Evolutionary conservation across 257 asterid species (phyloP).

Genomic region (Solanum clarkiae): DNA sequence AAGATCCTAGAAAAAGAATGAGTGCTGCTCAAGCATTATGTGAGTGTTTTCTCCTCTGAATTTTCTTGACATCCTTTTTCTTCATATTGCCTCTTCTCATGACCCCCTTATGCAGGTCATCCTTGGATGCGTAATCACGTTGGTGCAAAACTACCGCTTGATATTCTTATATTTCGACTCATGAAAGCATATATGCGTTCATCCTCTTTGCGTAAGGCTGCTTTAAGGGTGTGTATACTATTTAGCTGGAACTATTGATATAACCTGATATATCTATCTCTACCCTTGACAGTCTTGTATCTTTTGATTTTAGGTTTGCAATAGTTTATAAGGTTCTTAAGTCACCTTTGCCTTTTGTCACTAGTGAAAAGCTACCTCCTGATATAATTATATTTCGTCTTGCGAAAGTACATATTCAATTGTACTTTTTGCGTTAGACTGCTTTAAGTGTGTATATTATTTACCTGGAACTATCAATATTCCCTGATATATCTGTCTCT

Average conservation of each 20-base stretch:
- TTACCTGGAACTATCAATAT: neutral
- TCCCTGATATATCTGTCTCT: neutral
- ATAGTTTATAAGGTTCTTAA: neutral
- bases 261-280: neutral
- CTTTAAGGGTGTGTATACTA: slow-evolving; percentile 46
- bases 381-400: slow-evolving; percentile 36
- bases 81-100: neutral
- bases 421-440: slow-evolving; percentile 47
- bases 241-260: neutral
- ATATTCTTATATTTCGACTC: slow-evolving; percentile 37
- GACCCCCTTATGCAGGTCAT: slow-evolving; percentile 41
- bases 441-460: slow-evolving; percentile 37
- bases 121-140: slow-evolving; percentile 46
- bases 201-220: slow-evolving; percentile 60
- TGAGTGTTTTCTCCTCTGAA: slow-evolving; percentile 9
- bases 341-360: neutral
- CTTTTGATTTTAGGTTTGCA: neutral
- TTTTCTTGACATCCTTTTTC: neutral
- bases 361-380: slow-evolving; percentile 16
- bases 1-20: slow-evolving; percentile 53
- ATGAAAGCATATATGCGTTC: slow-evolving; percentile 61
- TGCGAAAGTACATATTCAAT: slow-evolving; percentile 43
- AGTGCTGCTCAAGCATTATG: slow-evolving; percentile 73
- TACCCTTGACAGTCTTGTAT: neutral
- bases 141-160: slow-evolving; percentile 26